A percentile compares a stretch with the other conserved stretches of the same genome.
phyloP scores from a whole-genome alignment of 768 basidiomycete species.

The Termitomyces sp. region DNA sequence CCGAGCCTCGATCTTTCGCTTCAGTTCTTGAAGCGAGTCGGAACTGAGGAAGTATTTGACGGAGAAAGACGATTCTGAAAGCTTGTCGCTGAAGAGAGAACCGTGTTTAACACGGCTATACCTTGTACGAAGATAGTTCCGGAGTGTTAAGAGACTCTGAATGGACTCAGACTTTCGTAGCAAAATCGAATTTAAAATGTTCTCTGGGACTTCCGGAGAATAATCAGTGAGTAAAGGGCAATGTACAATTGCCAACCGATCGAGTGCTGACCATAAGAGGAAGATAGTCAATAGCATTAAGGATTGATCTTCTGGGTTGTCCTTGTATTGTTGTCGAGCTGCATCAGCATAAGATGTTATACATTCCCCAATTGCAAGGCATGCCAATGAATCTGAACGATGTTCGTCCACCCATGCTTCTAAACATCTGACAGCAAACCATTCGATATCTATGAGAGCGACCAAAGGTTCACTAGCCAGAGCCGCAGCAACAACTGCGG shows the following conservation, averaged over 20 bases:
- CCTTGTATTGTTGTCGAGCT: constrained; percentile 20
- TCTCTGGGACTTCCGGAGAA: constrained; percentile 36
- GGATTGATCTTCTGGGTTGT: constrained; percentile 33
- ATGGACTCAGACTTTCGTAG: constrained; percentile 17
- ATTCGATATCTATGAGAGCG: constrained; percentile 32
- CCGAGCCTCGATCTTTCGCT: constrained; percentile 19
- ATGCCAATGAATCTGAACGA: constrained; percentile 9
- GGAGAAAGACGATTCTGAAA: constrained; percentile 19
- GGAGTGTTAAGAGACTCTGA: neutral
- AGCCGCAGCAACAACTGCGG: neutral
- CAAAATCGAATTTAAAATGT: constrained; percentile 35
- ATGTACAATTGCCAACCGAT: constrained; percentile 25
- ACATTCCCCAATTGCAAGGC: constrained; percentile 20
- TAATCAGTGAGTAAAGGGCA: constrained; percentile 35
- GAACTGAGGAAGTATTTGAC: constrained; percentile 28
- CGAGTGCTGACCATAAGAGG: constrained; percentile 44
- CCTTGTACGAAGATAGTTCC: constrained; percentile 26
- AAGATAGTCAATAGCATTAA: constrained; percentile 39
- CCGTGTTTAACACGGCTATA: constrained; percentile 10
- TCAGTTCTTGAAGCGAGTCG: constrained; percentile 13
- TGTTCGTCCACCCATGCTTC: constrained; percentile 24
- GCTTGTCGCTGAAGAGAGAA: constrained; percentile 27
- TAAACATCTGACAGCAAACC: constrained; percentile 20
- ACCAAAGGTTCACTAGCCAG: constrained; percentile 6
- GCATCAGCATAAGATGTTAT: constrained; percentile 19